Evolutionary conservation across 768 basidiomycete genomes (phyloP).

Genomic region (Multifurca ochricompacta): DNA sequence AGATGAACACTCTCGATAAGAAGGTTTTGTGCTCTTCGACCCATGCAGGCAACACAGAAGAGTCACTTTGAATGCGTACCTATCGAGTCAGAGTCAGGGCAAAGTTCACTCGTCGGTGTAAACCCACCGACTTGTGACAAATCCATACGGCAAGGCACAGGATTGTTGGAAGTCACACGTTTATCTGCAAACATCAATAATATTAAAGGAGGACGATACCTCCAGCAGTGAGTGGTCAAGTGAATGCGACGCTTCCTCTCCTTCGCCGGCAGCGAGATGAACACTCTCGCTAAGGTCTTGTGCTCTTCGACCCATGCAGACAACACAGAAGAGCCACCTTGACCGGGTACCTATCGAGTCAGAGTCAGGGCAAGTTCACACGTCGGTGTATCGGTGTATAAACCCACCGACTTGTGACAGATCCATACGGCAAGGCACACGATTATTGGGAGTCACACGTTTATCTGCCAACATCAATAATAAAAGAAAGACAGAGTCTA

Average conservation of each 20-base stretch:
- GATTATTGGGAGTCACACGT: not conserved
- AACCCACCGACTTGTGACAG: not conserved
- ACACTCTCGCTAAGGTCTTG: constrained; percentile 20
- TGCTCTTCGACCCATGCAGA: too few relatives aligned
- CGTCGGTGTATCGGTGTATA: too few relatives aligned
- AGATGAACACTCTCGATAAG: constrained; percentile 22
- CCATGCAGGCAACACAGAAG: too few relatives aligned
- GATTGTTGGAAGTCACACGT: not conserved
- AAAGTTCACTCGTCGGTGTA: too few relatives aligned
- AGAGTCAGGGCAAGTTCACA: too few relatives aligned
- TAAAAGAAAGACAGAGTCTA: too few relatives aligned
- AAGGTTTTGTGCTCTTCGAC: too few relatives aligned
- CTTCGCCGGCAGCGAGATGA: constrained; percentile 16
- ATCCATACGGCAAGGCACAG: not conserved
- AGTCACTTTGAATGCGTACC: too few relatives aligned
- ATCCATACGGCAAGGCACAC: not conserved
- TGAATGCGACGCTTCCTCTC: constrained; percentile 1
- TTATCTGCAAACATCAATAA: not conserved
- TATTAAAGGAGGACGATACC: too few relatives aligned
- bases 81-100: too few relatives aligned
- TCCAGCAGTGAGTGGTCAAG: constrained; percentile 20
- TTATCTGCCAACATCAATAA: not conserved
- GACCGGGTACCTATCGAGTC: too few relatives aligned
- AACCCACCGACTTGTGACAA: not conserved
- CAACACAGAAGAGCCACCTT: too few relatives aligned